Evolutionary conservation across 495 filamentous ascomycete species (phyloP), one percentile per base, ranked within the genome.

Genomic region (Talaromyces thailandensis): DNA sequence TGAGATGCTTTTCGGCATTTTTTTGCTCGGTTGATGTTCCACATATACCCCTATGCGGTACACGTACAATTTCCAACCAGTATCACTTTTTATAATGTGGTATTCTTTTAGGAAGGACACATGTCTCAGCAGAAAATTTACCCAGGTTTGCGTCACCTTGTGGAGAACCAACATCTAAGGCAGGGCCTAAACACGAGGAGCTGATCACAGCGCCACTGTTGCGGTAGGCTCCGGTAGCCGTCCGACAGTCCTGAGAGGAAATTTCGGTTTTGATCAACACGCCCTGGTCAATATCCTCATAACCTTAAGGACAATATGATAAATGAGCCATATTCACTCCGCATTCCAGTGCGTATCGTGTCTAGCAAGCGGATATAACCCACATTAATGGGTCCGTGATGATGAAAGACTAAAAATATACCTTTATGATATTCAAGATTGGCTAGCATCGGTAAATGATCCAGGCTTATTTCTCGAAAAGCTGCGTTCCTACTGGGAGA

Each of bases 151-250:
- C 52, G 52, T 55, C 52, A 55, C 52, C 52, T 24, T 55, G 52
- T 55, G 52, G 52, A 55, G 52, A 55, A 55, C 52, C 52, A 55
- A 55, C 52, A 55, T 55, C 52, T 28, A 7, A 56, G 18, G 53
- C 53, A 56, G 53, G 53, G 25, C 28, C 29, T 58, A 32, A 56
- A 58, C 25, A 58, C 29, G 28, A 31, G 25, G 29, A 29, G 55
- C 55, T 58, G 55, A 58, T 58, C 55, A 32, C 29, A 58, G 37
- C 55, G 25, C 55, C 55, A 32, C 55, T 29, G 5, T 58, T 58
- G 29, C 28, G 55, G 52, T 55, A 55, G 2, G 3, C 52, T 52
- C n/a, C n/a, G n/a, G n/a, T n/a, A n/a, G n/a, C n/a, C n/a, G 24
- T 52, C 53, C 53, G 25, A 56, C 53, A 56, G 16, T n/a, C 21